Conservation (phyloP, 441 rosid genomes). For the Kokia cookei region DNA sequence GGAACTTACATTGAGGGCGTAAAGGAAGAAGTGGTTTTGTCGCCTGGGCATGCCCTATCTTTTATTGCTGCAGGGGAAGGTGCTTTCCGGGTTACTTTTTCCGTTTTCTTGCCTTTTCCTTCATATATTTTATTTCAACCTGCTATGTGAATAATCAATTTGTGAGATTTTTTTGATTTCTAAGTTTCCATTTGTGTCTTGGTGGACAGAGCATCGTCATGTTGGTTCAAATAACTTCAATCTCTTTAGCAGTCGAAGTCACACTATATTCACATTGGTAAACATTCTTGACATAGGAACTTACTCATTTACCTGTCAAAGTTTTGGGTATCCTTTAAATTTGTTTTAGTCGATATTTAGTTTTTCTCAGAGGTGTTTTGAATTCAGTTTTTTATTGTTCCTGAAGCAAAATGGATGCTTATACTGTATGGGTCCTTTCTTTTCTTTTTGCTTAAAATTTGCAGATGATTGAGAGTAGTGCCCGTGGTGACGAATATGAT, state of each 20-base stretch:
- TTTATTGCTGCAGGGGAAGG: constrained; percentile 99
- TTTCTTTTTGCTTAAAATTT: constrained; percentile 20
- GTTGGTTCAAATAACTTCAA: constrained; percentile 99
- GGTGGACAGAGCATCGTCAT: constrained; percentile 90
- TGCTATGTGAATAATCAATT: neutral
- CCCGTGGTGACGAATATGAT: constrained; percentile 91
- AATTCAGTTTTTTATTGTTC: neutral
- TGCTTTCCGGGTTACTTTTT: constrained; percentile 15
- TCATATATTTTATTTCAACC: neutral
- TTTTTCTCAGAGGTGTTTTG: neutral
- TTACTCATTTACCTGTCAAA: neutral
- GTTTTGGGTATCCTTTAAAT: neutral
- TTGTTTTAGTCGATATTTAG: neutral
- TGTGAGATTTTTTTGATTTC: neutral
- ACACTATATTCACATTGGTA: constrained; percentile 96
- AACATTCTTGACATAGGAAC: constrained; percentile 1
- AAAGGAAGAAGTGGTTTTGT: constrained; percentile 98
- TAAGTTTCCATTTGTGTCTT: constrained; percentile 15
- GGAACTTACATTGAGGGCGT: constrained; percentile 99
- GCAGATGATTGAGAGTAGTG: constrained; percentile 99
- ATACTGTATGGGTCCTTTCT: neutral
- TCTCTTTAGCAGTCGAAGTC: constrained; percentile 96
- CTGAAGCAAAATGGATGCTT: neutral
- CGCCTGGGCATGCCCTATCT: constrained; percentile 98
- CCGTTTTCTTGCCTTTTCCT: neutral